These are phyloP conservation scores for Chrysoporthe austroafricana DNA, from an alignment of 2,329 filamentous ascomycete genomes.

Conservation along the genomic window DNA sequence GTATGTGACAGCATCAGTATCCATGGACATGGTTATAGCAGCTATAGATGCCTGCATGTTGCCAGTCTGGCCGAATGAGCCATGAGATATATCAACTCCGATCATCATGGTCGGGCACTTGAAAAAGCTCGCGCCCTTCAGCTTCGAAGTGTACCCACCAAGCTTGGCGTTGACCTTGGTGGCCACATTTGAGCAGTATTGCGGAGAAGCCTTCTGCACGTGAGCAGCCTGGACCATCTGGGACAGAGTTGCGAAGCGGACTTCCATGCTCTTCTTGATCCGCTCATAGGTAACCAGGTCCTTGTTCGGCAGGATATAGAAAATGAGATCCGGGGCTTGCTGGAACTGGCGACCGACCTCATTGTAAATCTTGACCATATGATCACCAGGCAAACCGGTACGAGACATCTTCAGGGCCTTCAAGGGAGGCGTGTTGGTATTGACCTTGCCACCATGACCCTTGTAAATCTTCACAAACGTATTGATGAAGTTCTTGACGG, in stretches of 20 bases:
- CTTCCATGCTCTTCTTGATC: slow-evolving; percentile 89
- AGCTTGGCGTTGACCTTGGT: slow-evolving; percentile 99
- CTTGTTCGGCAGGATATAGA: slow-evolving; percentile 76
- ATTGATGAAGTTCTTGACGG: slow-evolving; percentile 60
- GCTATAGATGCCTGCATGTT: slow-evolving; percentile 68
- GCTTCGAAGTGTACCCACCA: slow-evolving; percentile 73
- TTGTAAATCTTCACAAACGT: slow-evolving; percentile 51
- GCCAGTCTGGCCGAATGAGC: slow-evolving; percentile 65
- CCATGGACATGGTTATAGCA: slow-evolving; percentile 82
- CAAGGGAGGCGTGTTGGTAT: slow-evolving; percentile 39
- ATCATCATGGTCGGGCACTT: slow-evolving; percentile 75
- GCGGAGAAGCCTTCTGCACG: slow-evolving; percentile 69
- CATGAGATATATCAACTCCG: slow-evolving; percentile 89
- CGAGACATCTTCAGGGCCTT: slow-evolving; percentile 33
- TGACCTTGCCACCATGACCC: slow-evolving; percentile 54
- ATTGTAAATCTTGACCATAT: slow-evolving; percentile 60
- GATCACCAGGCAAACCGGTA: slow-evolving; percentile 50
- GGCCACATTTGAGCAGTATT: slow-evolving; percentile 91
- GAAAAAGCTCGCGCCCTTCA: slow-evolving; percentile 47
- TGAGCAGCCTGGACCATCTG: slow-evolving; percentile 79
- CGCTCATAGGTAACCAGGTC: slow-evolving; percentile 76
- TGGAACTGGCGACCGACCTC: slow-evolving; percentile 57
- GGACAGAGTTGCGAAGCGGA: slow-evolving; percentile 79
- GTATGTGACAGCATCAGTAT: slow-evolving; percentile 73
- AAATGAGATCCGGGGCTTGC: slow-evolving; percentile 71